phyloP scores from a whole-genome alignment of 768 basidiomycete species.

The Mycena crocata region DNA sequence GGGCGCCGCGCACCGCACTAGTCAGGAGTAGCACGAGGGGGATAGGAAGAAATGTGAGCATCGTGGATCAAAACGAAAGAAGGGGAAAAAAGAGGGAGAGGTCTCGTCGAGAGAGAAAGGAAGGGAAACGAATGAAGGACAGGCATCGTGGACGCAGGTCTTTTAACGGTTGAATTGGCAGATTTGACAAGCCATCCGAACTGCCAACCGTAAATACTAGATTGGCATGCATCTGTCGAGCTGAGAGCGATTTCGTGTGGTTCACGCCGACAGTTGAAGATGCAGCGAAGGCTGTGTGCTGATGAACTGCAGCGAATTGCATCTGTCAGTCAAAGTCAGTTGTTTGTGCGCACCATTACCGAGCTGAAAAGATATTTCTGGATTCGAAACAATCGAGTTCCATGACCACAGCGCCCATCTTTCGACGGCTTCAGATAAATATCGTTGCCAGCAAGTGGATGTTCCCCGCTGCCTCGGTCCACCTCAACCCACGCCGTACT shows the following conservation, averaged over 20 bases:
- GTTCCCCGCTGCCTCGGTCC: no score
- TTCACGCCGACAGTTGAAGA: background rate
- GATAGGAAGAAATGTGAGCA: conserved; percentile 14
- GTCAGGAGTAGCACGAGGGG: conserved; percentile 22
- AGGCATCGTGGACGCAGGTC: background rate
- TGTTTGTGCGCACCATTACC: background rate
- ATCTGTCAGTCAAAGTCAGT: background rate
- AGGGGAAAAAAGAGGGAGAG: conserved; percentile 9
- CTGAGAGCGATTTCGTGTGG: background rate
- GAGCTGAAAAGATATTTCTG: background rate
- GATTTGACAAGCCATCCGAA: conserved; percentile 15
- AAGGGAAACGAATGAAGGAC: conserved; percentile 11
- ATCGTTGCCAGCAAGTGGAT: no score
- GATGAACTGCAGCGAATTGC: background rate
- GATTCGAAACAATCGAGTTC: background rate
- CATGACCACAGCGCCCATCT: background rate
- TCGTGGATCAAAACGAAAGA: background rate
- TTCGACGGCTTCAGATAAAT: no score
- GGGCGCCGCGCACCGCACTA: conserved; percentile 16
- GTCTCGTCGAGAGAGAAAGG: conserved; percentile 30
- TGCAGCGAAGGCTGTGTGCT: background rate
- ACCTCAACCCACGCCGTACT: no score
- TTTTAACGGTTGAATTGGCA: conserved; percentile 17
- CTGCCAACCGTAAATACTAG: background rate
- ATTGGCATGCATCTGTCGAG: conserved; percentile 12